Percentiles rank a stretch among this genome's conserved stretches.
These are phyloP conservation scores for Skeletonema grethae DNA, from an alignment of 108 stramenopile species.

Conservation along the genomic window DNA sequence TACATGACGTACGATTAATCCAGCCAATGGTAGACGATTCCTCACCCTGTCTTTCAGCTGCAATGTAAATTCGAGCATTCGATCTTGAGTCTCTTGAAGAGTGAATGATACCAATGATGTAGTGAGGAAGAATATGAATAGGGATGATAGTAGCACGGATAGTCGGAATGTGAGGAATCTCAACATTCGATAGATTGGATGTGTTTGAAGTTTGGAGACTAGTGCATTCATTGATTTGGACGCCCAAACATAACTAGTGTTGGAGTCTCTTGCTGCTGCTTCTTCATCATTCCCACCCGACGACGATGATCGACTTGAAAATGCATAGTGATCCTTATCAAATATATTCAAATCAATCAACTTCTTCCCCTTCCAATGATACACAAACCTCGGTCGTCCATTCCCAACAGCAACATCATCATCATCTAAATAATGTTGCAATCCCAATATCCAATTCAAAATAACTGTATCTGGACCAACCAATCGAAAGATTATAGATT, in stretches of 20 bases:
- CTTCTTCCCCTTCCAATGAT: conserved; percentile 45
- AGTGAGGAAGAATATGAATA: conserved; percentile 91
- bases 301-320: conserved; percentile 12
- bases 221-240: conserved; percentile 26
- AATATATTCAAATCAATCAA: conserved; percentile 47
- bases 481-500: conserved; percentile 47
- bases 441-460: conserved; percentile 71
- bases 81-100: conserved; percentile 93
- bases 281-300: neutral
- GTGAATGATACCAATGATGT: conserved; percentile 91
- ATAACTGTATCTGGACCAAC: conserved; percentile 72
- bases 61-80: conserved; percentile 94
- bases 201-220: conserved; percentile 32
- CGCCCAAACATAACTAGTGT: neutral
- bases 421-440: conserved; percentile 8
- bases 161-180: conserved; percentile 60
- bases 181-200: conserved; percentile 45
- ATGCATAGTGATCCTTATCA: conserved; percentile 48
- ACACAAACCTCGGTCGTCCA: conserved; percentile 17
- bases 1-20: conserved; percentile 67
- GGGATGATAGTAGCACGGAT: conserved; percentile 67
- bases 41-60: conserved; percentile 75
- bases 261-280: neutral
- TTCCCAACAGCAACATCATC: too few species aligned
- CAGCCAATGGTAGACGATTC: conserved; percentile 47